Evolutionary conservation across 495 filamentous ascomycete species (phyloP).

Genomic region (Daldinia caldariorum): DNA sequence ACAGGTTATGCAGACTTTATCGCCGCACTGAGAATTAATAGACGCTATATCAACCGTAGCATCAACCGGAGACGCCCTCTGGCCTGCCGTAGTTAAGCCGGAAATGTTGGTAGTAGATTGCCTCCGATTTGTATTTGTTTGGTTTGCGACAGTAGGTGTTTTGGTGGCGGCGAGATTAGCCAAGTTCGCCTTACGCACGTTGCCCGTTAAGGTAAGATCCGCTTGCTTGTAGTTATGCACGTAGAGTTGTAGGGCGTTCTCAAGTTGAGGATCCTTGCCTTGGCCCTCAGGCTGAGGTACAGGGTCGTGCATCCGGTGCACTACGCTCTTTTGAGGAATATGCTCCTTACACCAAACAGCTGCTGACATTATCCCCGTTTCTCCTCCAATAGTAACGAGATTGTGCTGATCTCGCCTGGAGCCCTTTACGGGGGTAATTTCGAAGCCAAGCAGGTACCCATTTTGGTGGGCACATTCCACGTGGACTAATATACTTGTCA

Average conservation of each 20-base stretch:
- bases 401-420: conserved; percentile 79
- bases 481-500: conserved; percentile 68
- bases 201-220: conserved; percentile 87
- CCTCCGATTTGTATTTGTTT: conserved; percentile 48
- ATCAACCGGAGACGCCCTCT: conserved; percentile 33
- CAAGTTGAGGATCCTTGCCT: conserved; percentile 47
- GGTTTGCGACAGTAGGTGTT: conserved; percentile 45
- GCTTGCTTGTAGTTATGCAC: conserved; percentile 92
- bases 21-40: conserved; percentile 43
- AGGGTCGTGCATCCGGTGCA: conserved; percentile 81
- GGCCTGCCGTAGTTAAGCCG: conserved; percentile 17
- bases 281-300: conserved; percentile 65
- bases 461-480: conserved; percentile 88
- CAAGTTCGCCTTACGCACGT: conserved; percentile 81
- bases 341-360: conserved; percentile 93
- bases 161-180: conserved; percentile 55
- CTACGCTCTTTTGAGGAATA: conserved; percentile 67
- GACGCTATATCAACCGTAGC: conserved; percentile 20
- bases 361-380: conserved; percentile 79
- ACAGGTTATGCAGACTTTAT: conserved; percentile 66
- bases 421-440: conserved; percentile 88
- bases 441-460: conserved; percentile 85
- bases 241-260: conserved; percentile 84
- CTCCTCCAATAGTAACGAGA: conserved; percentile 77
- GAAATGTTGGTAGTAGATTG: conserved; percentile 49